Evolutionary conservation across 805 yeast species (phyloP), one percentile per base, ranked within the genome.

Genomic region (Zygoascus flipseniorum): DNA sequence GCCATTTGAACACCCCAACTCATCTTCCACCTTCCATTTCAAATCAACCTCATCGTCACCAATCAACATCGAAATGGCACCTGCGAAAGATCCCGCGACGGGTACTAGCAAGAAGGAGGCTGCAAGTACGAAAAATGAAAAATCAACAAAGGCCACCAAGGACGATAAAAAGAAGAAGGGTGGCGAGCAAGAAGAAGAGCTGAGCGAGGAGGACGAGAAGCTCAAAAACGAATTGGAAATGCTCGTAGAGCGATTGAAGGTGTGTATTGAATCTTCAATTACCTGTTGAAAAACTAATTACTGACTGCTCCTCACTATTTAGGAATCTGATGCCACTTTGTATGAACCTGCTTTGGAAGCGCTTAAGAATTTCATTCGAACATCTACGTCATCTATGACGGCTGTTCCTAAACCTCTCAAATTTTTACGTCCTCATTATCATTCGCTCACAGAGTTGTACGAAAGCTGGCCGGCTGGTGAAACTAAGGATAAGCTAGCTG

Each of bases 401-500:
- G 99, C 99, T 2, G 99, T 93, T 50, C 99, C 99, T 41, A 93
- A 93, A 70, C 99, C 99, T 5, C 79, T 93, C 72, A 95, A 93
- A 74, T 93, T 93, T 67, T 77, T 93, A 59, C 82, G 96, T 64
- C 96, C 97, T 8, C 87, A 82, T 64, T 93, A 84, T 66, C 82
- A 84, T 19, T 63, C 76, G n/a, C 75, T 93, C 63, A 79, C 80
- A 35, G 77, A 74, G 52, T 71, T 86, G 42, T 86, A 84, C 68
- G 82, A 79, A 39, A 73, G 75, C 37, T 89, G 97, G 96, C 20
- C 31, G 11, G 62, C 53, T 48, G 64, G 60, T 51, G 55, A 57
- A 50, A 52, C 56, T 13, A 78, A 79, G 58, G 71, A 77, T 46
- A 75, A 77, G 58, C 76, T 93, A 53, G 95, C 97, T 5, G 99